phyloP scores from a whole-genome alignment of 2,329 filamentous ascomycete genomes.

The Microsporum audouinii region DNA sequence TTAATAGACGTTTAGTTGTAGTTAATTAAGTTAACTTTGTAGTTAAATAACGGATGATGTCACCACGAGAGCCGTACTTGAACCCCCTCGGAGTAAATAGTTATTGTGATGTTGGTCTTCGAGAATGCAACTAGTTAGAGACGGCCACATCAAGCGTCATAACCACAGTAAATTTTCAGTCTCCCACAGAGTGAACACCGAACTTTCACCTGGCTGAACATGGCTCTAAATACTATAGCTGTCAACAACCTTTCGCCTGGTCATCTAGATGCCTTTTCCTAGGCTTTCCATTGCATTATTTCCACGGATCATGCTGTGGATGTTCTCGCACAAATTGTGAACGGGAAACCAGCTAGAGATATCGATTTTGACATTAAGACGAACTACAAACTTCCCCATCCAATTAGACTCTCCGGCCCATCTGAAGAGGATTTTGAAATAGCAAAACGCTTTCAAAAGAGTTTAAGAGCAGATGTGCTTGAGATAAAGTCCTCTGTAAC shows the following conservation, averaged over 20 bases:
- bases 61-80: too few species aligned
- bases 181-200: too few species aligned
- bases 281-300: conserved; percentile 2
- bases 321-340: conserved; percentile 9
- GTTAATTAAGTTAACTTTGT: too few species aligned
- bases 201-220: not conserved
- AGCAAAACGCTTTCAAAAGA: not conserved
- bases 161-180: too few species aligned
- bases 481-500: not conserved
- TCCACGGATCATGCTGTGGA: conserved; percentile 4
- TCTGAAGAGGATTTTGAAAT: not conserved
- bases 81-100: too few species aligned
- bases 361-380: not conserved
- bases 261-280: conserved; percentile 4
- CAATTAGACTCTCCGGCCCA: not conserved
- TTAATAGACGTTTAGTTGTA: too few species aligned
- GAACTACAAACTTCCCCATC: not conserved
- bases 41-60: too few species aligned
- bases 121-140: too few species aligned
- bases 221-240: not conserved
- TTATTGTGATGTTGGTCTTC: too few species aligned
- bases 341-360: not conserved
- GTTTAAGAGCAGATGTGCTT: not conserved
- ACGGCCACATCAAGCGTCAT: too few species aligned
- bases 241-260: conserved; percentile 5